Evolutionary conservation across 2,329 filamentous ascomycete genomes (phyloP), one percentile per base, ranked within the genome.

Genomic region (Exophiala lecanii-corni): DNA sequence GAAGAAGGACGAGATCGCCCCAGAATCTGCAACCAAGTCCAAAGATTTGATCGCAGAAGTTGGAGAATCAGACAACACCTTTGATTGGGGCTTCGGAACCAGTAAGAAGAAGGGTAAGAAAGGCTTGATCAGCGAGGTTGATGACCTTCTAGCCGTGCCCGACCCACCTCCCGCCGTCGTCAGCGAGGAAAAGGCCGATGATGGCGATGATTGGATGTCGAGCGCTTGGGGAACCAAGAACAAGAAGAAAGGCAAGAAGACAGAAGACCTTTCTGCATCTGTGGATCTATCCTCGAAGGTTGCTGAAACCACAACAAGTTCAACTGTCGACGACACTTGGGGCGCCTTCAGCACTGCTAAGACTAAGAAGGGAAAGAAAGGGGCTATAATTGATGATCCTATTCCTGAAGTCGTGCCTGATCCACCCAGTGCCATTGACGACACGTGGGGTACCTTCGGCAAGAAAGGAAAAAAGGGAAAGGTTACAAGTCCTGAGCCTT

Each of bases 21-120:
- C 52, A 13, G 55, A 57, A 13, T 31, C 46, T 18, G 30, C 41
- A 20, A 26, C 46, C 17, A 49, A 49, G 30, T 45, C 44, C 2
- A 52, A 49, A 34, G 45, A 42, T 10, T 25, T 43, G 17, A 19
- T 32, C 19, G 13, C 33, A 23, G 50, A 50, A 15, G 20, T 33
- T 12, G 47, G 28, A 7, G 32, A 36, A 4, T 28, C 15, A 23
- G 48, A 54, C 16, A 45, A 32, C 28, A 12, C 26, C 18, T 56
- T 52, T 28, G 50, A 47, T 25, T 57, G 55, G 52, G 53, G 41
- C n/a, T 47, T 52, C 35, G 52, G 54, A 61, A 64, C 55, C 58
- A 71, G 53, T 61, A 71, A 61, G 65, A 73, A 63, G 44, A 60
- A 59, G 41, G 55, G 55, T 38, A 62, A 64, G 41, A 66, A 63